A percentile compares a stretch with the other conserved stretches of the same genome.
Evolutionary conservation across 371 early-diverging fungal genomes (phyloP).

Genomic region (Mucor sp.): DNA sequence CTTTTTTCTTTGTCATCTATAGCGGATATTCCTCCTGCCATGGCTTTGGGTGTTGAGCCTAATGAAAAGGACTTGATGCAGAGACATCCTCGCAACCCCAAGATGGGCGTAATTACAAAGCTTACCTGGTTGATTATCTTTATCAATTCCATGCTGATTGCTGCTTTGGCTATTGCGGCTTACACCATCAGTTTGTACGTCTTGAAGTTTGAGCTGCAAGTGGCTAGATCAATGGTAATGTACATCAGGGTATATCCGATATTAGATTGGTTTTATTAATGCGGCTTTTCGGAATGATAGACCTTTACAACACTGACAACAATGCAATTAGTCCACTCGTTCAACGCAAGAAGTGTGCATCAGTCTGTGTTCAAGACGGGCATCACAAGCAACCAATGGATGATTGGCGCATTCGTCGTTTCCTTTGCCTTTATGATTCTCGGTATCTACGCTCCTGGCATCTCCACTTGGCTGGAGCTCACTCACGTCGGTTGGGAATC

Average conservation of each 20-base stretch:
- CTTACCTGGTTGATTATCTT: slow-evolving; percentile 32
- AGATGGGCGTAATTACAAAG: slow-evolving; percentile 59
- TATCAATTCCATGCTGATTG: slow-evolving; percentile 54
- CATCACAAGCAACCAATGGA: slow-evolving; percentile 71
- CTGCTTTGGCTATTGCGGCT: slow-evolving; percentile 56
- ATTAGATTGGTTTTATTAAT: slow-evolving; percentile 15
- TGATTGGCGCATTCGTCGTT: slow-evolving; percentile 76
- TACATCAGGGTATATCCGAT: not conserved
- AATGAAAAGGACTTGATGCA: slow-evolving; percentile 78
- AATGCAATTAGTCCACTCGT: slow-evolving; percentile 81
- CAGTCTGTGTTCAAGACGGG: slow-evolving; percentile 72
- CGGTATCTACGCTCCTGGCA: slow-evolving; percentile 77
- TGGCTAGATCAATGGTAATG: slow-evolving; percentile 27
- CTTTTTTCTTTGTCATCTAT: not conserved
- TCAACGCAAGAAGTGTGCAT: slow-evolving; percentile 74
- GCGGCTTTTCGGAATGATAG: slow-evolving; percentile 16
- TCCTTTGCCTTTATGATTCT: slow-evolving; percentile 68
- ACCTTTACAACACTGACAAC: slow-evolving; percentile 79
- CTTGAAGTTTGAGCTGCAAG: slow-evolving; percentile 11
- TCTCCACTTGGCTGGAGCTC: slow-evolving; percentile 66
- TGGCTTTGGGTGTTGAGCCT: slow-evolving; percentile 81
- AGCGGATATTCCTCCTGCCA: slow-evolving; percentile 75
- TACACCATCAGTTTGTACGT: slow-evolving; percentile 55
- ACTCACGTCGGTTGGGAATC: slow-evolving; percentile 63
- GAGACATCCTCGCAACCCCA: slow-evolving; percentile 73